Conservation (phyloP, 1,284 basidiomycete genomes). For the Boletus smithii region DNA sequence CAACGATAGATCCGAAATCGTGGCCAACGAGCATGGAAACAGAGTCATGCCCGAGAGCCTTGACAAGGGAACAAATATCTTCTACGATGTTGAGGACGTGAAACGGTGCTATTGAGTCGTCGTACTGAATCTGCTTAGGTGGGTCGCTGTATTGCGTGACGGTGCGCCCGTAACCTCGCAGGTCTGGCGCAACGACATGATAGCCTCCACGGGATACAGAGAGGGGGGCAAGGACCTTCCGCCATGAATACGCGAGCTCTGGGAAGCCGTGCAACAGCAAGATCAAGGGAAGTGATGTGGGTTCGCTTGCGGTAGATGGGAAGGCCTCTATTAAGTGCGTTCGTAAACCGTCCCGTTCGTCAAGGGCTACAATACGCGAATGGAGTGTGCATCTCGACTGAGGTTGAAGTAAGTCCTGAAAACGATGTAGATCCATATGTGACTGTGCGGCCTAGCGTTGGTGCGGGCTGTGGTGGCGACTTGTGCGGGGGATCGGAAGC, state of each 20-base stretch:
- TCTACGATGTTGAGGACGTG: constrained; percentile 48
- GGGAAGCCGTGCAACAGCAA: constrained; percentile 66
- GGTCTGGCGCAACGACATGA: constrained; percentile 52
- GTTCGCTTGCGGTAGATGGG: constrained; percentile 29
- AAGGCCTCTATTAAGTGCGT: constrained; percentile 52
- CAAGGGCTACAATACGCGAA: constrained; percentile 22
- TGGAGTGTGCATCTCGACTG: constrained; percentile 14
- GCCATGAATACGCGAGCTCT: constrained; percentile 63
- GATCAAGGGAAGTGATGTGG: constrained; percentile 41
- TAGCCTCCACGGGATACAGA: constrained; percentile 41
- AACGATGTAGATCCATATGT: constrained; percentile 17
- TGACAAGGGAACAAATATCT: constrained; percentile 51
- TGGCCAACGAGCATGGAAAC: constrained; percentile 54
- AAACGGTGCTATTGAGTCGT: constrained; percentile 50
- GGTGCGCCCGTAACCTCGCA: constrained; percentile 47
- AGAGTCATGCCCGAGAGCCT: constrained; percentile 46
- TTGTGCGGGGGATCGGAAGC: background rate
- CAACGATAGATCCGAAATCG: constrained; percentile 55
- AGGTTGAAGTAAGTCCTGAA: constrained; percentile 5
- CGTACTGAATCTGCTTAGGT: constrained; percentile 34
- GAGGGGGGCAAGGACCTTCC: constrained; percentile 52
- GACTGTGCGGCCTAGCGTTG: background rate
- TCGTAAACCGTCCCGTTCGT: constrained; percentile 40
- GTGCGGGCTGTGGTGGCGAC: background rate
- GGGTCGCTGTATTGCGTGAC: constrained; percentile 23